phyloP scores from a whole-genome alignment of 768 basidiomycete genomes.

The Termitomyces sp. region DNA sequence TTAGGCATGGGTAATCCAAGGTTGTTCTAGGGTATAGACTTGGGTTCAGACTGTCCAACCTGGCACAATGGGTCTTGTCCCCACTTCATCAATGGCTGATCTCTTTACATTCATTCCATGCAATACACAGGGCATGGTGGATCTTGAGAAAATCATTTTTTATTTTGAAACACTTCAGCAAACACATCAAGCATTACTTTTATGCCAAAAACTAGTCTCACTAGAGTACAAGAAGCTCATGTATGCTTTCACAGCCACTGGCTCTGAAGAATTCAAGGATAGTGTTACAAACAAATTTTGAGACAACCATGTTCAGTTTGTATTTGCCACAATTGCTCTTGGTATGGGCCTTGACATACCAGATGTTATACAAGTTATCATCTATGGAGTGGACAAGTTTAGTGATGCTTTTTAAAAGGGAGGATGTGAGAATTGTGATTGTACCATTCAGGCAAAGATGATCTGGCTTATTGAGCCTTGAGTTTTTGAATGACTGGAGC shows the following conservation, averaged over 20 bases:
- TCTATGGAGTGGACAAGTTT: conserved; percentile 5
- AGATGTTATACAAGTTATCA: conserved; percentile 5
- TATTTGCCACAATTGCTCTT: conserved; percentile 8
- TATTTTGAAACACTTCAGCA: conserved; percentile 3
- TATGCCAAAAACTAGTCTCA: background rate
- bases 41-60: conserved; percentile 9
- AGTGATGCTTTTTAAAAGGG: conserved; percentile 8
- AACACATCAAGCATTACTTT: no score
- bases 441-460: background rate
- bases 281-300: background rate
- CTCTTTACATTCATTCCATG: conserved; percentile 6
- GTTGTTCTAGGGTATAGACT: conserved; percentile 9
- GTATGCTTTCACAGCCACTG: conserved; percentile 7
- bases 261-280: conserved; percentile 11
- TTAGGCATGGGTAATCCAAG: conserved; percentile 8
- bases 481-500: no score
- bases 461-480: conserved; percentile 14
- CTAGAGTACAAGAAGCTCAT: background rate
- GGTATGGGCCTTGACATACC: conserved; percentile 13
- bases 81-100: conserved; percentile 3
- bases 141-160: background rate
- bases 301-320: background rate
- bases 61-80: conserved; percentile 8
- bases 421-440: conserved; percentile 1
- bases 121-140: background rate